These are phyloP conservation scores for Cyclaneusma minus DNA, from an alignment of 2,329 filamentous ascomycete species.

Conservation along the genomic window DNA sequence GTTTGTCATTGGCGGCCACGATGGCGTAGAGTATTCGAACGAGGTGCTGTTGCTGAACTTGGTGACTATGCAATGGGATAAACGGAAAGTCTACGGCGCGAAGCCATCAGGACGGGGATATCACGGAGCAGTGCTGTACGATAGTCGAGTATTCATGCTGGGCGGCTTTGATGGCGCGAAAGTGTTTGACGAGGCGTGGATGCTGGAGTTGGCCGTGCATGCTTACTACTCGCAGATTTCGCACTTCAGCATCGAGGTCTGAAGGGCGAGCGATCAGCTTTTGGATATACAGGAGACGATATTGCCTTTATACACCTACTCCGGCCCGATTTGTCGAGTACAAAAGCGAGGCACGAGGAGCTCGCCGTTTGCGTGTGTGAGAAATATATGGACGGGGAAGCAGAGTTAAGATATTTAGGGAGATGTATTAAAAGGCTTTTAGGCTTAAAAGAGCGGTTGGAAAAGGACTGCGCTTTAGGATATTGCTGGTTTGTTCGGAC, in stretches of 20 bases:
- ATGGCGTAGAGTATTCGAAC: slow-evolving; percentile 54
- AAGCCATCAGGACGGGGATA: slow-evolving; percentile 49
- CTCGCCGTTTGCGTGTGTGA: too few species aligned
- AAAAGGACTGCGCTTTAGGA: too few species aligned
- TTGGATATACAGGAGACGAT: slow-evolving; percentile 8
- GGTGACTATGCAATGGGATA: slow-evolving; percentile 62
- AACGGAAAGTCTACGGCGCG: slow-evolving; percentile 45
- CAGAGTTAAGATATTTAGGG: too few species aligned
- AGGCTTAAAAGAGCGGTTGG: too few species aligned
- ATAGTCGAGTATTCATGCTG: slow-evolving; percentile 46
- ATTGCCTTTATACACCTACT: slow-evolving; percentile 17
- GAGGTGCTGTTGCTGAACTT: slow-evolving; percentile 54
- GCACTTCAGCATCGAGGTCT: slow-evolving; percentile 56
- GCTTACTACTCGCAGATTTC: slow-evolving; percentile 62
- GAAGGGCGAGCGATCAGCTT: slow-evolving; percentile 5
- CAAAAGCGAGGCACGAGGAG: too few species aligned
- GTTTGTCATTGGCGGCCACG: slow-evolving; percentile 55
- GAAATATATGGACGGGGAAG: too few species aligned
- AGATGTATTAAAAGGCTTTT: too few species aligned
- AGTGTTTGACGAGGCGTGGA: slow-evolving; percentile 52
- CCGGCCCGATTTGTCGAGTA: slow-evolving; percentile 15
- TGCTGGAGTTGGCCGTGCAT: slow-evolving; percentile 53
- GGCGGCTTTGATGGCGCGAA: slow-evolving; percentile 54
- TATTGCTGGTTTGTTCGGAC: too few species aligned
- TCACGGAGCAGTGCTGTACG: slow-evolving; percentile 49